Conservation (phyloP, 441 rosid genomes). For the Hura crepitans region DNA sequence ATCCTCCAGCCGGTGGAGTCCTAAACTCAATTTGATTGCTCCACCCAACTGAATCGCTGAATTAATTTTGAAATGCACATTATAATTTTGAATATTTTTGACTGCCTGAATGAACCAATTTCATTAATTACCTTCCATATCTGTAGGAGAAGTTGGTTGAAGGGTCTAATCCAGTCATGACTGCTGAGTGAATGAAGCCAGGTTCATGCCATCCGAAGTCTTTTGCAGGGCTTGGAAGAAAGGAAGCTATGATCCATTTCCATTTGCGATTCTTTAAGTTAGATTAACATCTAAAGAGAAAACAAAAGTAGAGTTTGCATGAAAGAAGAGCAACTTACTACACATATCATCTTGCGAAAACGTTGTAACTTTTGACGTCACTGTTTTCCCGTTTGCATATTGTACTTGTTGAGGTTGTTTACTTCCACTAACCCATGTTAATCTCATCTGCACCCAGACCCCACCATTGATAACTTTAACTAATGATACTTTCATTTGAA, state of each 20-base stretch:
- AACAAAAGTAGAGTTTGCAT: no score
- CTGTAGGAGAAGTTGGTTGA: conserved; percentile 39
- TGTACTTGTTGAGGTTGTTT: conserved; percentile 41
- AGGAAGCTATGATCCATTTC: no score
- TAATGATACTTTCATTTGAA: no score
- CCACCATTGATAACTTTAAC: no score
- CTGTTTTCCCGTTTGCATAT: conserved; percentile 41
- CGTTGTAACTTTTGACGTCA: conserved; percentile 41
- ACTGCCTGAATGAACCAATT: no score
- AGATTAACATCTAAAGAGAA: no score
- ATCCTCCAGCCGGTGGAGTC: conserved; percentile 63
- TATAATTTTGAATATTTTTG: no score
- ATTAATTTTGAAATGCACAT: no score
- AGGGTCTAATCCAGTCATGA: conserved; percentile 54
- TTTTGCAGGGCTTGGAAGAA: conserved; percentile 54
- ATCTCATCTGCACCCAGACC: conserved; percentile 71
- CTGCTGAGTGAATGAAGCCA: conserved; percentile 60
- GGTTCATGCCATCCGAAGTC: conserved; percentile 90
- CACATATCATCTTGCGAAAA: conserved; percentile 58
- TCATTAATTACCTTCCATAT: conserved; percentile 53
- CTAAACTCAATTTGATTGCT: conserved; percentile 40
- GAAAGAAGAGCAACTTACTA: conserved; percentile 39
- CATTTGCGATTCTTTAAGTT: no score
- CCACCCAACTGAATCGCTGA: conserved; percentile 61
- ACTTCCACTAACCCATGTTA: conserved; percentile 68